Conservation (phyloP, 106 monocot genomes). For the Dioscorea dumetorum region DNA sequence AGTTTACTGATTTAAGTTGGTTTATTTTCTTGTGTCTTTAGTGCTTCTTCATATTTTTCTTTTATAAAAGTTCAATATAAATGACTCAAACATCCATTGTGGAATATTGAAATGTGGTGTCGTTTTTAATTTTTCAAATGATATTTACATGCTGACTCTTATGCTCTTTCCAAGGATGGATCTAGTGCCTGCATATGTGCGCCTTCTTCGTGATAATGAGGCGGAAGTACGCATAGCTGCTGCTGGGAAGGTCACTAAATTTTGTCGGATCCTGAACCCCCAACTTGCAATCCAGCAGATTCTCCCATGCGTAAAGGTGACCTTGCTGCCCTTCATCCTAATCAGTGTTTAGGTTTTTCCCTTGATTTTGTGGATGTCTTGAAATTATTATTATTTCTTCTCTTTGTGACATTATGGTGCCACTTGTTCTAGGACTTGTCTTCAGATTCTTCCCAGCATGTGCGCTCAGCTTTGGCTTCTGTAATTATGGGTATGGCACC, state of each 20-base stretch:
- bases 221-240: conserved; percentile 77
- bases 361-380: neutral
- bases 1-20: too few species aligned
- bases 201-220: conserved; percentile 76
- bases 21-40: too few species aligned
- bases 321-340: neutral
- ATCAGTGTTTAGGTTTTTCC: neutral
- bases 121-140: too few species aligned
- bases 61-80: too few species aligned
- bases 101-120: too few species aligned
- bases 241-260: conserved; percentile 71
- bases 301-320: conserved; percentile 76
- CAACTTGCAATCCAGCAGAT: conserved; percentile 58
- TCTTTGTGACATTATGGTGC: neutral
- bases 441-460: conserved; percentile 79
- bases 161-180: conserved; percentile 27
- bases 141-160: too few species aligned
- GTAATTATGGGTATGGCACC: conserved; percentile 85
- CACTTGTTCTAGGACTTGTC: conserved; percentile 45
- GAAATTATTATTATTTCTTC: neutral
- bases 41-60: too few species aligned
- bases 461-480: conserved; percentile 64
- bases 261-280: conserved; percentile 62
- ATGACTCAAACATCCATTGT: too few species aligned
- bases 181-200: conserved; percentile 69